Percentiles rank a stretch among this genome's conserved stretches.
Evolutionary conservation across 805 yeast genomes (phyloP).

Genomic region (Saccharomycopsis sp.): DNA sequence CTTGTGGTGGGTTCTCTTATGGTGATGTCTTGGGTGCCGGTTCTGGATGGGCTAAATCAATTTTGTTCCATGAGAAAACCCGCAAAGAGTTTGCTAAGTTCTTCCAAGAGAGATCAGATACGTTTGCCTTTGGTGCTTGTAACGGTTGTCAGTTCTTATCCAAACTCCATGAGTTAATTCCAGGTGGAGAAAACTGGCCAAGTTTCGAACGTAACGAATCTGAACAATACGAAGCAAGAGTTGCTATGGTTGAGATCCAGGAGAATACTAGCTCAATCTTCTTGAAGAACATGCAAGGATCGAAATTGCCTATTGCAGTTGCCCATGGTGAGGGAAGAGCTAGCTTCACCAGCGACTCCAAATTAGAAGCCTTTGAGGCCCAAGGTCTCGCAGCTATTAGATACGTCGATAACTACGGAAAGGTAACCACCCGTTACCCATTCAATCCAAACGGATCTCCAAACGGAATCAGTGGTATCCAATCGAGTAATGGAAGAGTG

Average conservation of each 20-base stretch:
- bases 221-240: slow-evolving; percentile 96
- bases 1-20: slow-evolving; percentile 98
- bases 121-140: slow-evolving; percentile 97
- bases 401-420: slow-evolving; percentile 88
- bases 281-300: slow-evolving; percentile 87
- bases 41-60: slow-evolving; percentile 98
- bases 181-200: slow-evolving; percentile 96
- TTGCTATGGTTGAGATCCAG: slow-evolving; percentile 75
- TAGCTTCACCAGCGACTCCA: slow-evolving; percentile 44
- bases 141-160: slow-evolving; percentile 97
- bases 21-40: slow-evolving; percentile 99
- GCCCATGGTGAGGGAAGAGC: slow-evolving; percentile 99
- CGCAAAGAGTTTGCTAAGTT: slow-evolving; percentile 71
- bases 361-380: slow-evolving; percentile 42
- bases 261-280: slow-evolving; percentile 55
- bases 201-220: slow-evolving; percentile 82
- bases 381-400: slow-evolving; percentile 59
- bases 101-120: slow-evolving; percentile 81
- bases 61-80: slow-evolving; percentile 72
- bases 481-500: slow-evolving; percentile 88
- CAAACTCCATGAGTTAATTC: slow-evolving; percentile 76
- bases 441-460: slow-evolving; percentile 96
- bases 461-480: slow-evolving; percentile 86
- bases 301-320: slow-evolving; percentile 90
- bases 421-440: slow-evolving; percentile 76